Conservation (phyloP, 441 rosid species). For the Pelargonium fulgidum region DNA sequence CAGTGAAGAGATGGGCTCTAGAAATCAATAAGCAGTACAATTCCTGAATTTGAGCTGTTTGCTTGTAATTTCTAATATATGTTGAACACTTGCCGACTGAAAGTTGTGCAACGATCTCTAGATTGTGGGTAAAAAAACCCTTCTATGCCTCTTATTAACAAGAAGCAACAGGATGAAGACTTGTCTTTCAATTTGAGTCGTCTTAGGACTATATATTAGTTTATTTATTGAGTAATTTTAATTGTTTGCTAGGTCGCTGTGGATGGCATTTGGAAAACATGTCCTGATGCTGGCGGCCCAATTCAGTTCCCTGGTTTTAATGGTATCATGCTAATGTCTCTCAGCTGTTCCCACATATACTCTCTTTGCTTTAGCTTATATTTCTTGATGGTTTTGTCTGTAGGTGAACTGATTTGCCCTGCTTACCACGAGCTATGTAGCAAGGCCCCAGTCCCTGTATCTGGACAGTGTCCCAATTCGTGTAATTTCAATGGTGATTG, state of each 20-base stretch:
- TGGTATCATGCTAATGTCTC: conserved; percentile 35
- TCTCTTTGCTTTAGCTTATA: conserved; percentile 16
- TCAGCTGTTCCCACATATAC: too few relatives aligned
- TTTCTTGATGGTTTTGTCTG: conserved; percentile 20
- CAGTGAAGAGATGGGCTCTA: not conserved
- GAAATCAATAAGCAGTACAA: not conserved
- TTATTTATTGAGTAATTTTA: conserved; percentile 11
- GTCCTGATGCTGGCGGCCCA: conserved; percentile 84
- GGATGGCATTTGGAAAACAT: conserved; percentile 86
- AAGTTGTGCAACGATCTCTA: not conserved
- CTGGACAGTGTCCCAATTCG: conserved; percentile 71
- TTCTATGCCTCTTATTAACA: not conserved
- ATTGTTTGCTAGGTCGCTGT: conserved; percentile 67
- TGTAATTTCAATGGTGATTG: conserved; percentile 92
- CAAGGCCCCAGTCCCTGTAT: conserved; percentile 37
- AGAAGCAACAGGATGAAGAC: conserved; percentile 5
- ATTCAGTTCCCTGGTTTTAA: conserved; percentile 87
- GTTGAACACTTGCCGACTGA: not conserved
- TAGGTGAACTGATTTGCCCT: conserved; percentile 89
- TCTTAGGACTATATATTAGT: not conserved
- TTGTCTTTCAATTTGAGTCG: not conserved
- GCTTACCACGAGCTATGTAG: conserved; percentile 85
- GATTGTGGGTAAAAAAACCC: not conserved
- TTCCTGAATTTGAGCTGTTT: not conserved
- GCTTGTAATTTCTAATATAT: not conserved